A percentile compares a stretch with the other conserved stretches of the same genome.
phyloP scores from a whole-genome alignment of 805 yeast genomes.

The Ogataea methanolica region DNA sequence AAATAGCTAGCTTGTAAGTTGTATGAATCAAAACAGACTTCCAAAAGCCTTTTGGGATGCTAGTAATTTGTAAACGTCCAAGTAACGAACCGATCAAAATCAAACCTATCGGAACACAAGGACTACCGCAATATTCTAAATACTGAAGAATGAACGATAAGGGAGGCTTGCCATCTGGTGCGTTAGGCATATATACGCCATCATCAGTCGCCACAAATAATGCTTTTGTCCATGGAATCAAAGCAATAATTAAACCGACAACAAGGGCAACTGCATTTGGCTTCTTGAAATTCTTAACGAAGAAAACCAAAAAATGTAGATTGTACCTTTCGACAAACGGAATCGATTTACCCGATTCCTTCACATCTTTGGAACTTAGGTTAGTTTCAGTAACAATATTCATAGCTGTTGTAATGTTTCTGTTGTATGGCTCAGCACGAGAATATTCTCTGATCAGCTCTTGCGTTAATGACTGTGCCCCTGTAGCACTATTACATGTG shows the following conservation, averaged over 20 bases:
- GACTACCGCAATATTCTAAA: slow-evolving; percentile 43
- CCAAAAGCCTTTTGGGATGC: slow-evolving; percentile 52
- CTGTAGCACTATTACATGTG: slow-evolving; percentile 1
- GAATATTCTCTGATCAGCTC: slow-evolving; percentile 33
- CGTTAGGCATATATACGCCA: slow-evolving; percentile 26
- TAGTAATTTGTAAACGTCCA: slow-evolving; percentile 42
- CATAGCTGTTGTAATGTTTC: slow-evolving; percentile 23
- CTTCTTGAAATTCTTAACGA: slow-evolving; percentile 41
- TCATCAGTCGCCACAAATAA: slow-evolving; percentile 34
- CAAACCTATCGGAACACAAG: slow-evolving; percentile 54
- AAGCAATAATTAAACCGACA: slow-evolving; percentile 41
- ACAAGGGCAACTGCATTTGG: slow-evolving; percentile 47
- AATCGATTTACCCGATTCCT: slow-evolving; percentile 20
- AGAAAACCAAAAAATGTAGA: slow-evolving; percentile 26
- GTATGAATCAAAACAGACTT: slow-evolving; percentile 45
- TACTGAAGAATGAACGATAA: slow-evolving; percentile 49
- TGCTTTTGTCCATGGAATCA: slow-evolving; percentile 52
- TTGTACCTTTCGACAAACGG: slow-evolving; percentile 27
- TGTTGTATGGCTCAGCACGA: slow-evolving; percentile 29
- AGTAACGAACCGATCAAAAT: slow-evolving; percentile 50
- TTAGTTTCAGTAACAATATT: slow-evolving; percentile 33
- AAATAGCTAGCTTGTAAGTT: slow-evolving; percentile 35
- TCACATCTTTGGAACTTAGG: slow-evolving; percentile 21
- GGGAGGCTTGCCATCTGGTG: slow-evolving; percentile 51
- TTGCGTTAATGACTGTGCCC: slow-evolving; percentile 21